These are phyloP conservation scores for Emmonsiellopsis sp. DNA, from an alignment of 2,329 filamentous ascomycete species.

Conservation along the genomic window DNA sequence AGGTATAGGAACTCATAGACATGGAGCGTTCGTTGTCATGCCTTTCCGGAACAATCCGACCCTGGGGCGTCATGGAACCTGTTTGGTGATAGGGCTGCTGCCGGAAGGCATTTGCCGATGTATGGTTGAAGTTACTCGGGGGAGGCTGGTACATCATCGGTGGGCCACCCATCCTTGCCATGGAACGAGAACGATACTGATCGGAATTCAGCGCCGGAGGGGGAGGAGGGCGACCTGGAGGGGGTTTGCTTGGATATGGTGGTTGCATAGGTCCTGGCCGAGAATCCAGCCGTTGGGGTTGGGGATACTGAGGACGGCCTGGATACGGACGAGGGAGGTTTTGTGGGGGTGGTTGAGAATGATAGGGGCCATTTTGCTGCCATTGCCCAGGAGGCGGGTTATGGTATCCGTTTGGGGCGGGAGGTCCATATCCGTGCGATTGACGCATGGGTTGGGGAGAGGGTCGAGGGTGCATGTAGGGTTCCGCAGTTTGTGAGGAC, in stretches of 20 bases:
- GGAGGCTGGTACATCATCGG: conserved; percentile 57
- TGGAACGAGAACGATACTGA: conserved; percentile 82
- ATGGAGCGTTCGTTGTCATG: conserved; percentile 91
- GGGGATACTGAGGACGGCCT: conserved; percentile 61
- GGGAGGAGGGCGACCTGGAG: conserved; percentile 46
- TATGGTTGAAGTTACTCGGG: conserved; percentile 53
- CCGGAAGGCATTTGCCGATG: conserved; percentile 67
- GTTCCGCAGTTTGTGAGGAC: conserved; percentile 45
- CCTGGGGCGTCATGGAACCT: conserved; percentile 77
- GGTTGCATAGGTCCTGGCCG: conserved; percentile 43
- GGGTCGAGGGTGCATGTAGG: conserved; percentile 31
- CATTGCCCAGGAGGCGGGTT: conserved; percentile 21
- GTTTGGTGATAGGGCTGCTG: conserved; percentile 61
- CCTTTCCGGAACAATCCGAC: conserved; percentile 80
- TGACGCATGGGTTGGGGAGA: conserved; percentile 31
- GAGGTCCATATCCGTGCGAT: conserved; percentile 35
- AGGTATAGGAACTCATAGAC: conserved; percentile 81
- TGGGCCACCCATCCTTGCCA: conserved; percentile 67
- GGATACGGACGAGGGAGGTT: conserved; percentile 53
- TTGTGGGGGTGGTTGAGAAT: conserved; percentile 46
- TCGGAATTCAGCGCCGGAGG: conserved; percentile 74
- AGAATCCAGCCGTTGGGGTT: conserved; percentile 61
- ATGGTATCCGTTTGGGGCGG: conserved; percentile 31
- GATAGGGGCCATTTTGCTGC: conserved; percentile 25
- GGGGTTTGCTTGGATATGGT: conserved; percentile 49